phyloP scores from a whole-genome alignment of 2,329 filamentous ascomycete species.

The Fusarium robinianum region DNA sequence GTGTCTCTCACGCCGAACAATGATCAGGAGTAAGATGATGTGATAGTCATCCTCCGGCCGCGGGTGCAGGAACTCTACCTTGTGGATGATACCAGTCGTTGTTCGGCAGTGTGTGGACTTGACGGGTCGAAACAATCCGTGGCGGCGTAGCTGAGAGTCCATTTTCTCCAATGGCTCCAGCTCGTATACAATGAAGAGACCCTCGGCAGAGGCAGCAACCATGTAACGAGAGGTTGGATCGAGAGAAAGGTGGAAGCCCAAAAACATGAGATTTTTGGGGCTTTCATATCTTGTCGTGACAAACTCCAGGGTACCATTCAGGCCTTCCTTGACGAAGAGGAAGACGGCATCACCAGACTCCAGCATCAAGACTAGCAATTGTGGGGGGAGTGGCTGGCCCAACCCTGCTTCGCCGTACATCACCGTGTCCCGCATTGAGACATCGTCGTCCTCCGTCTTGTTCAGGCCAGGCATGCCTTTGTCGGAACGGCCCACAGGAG shows the following conservation, averaged over 20 bases:
- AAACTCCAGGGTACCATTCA: conserved; percentile 60
- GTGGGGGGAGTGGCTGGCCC: conserved; percentile 63
- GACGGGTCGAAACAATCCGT: conserved; percentile 62
- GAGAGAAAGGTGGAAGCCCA: conserved; percentile 70
- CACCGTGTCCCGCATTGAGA: conserved; percentile 42
- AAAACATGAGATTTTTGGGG: conserved; percentile 62
- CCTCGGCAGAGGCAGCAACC: conserved; percentile 72
- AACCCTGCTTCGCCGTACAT: conserved; percentile 9
- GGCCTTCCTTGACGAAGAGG: conserved; percentile 63
- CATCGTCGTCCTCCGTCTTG: conserved; percentile 49
- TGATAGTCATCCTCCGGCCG: conserved; percentile 66
- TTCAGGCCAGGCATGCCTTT: conserved; percentile 31
- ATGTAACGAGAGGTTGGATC: conserved; percentile 74
- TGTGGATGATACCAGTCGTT: conserved; percentile 76
- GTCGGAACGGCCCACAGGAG: conserved; percentile 38
- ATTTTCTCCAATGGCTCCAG: conserved; percentile 61
- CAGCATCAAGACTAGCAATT: conserved; percentile 77
- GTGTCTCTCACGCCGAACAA: conserved; percentile 49
- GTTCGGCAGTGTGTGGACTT: conserved; percentile 48
- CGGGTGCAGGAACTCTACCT: conserved; percentile 85
- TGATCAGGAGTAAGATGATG: conserved; percentile 75
- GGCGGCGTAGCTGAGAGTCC: conserved; percentile 52
- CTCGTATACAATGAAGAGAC: conserved; percentile 72
- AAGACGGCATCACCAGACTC: conserved; percentile 77
- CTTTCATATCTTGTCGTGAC: conserved; percentile 62